These are phyloP conservation scores for Pythium aquatile DNA, from an alignment of 352 stramenopile genomes.

Conservation along the genomic window DNA sequence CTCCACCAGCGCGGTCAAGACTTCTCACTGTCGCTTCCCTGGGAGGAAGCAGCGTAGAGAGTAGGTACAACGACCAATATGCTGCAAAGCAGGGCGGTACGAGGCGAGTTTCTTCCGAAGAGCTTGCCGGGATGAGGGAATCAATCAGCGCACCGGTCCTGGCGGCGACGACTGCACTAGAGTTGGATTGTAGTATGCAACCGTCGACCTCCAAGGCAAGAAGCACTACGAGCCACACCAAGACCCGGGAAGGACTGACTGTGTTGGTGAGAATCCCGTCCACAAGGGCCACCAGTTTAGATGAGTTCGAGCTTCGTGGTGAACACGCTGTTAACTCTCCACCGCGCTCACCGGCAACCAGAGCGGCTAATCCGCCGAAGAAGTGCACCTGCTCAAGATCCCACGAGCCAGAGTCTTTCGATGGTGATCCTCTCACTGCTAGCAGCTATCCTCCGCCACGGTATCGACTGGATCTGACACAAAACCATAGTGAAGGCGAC, in stretches of 20 bases:
- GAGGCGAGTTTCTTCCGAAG: not conserved
- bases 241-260: not conserved
- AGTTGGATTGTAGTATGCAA: not conserved
- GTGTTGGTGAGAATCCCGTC: not conserved
- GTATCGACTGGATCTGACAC: slow-evolving; percentile 14
- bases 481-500: not conserved
- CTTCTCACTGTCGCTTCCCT: slow-evolving; percentile 10
- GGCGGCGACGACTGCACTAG: not conserved
- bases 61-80: not conserved
- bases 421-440: not conserved
- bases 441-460: slow-evolving; percentile 13
- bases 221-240: not conserved
- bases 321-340: slow-evolving; percentile 14
- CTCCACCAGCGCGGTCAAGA: not conserved
- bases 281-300: not conserved
- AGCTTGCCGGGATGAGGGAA: not conserved
- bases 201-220: not conserved
- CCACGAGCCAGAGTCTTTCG: not conserved
- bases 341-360: not conserved
- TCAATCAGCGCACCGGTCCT: slow-evolving; percentile 13
- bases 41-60: slow-evolving; percentile 11
- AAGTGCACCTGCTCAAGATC: slow-evolving; percentile 17
- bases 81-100: not conserved
- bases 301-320: slow-evolving; percentile 18
- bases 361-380: not conserved